Base-by-base conservation (phyloP, 1,284 basidiomycete genomes). In the Ceratobasidium sp. region DNA sequence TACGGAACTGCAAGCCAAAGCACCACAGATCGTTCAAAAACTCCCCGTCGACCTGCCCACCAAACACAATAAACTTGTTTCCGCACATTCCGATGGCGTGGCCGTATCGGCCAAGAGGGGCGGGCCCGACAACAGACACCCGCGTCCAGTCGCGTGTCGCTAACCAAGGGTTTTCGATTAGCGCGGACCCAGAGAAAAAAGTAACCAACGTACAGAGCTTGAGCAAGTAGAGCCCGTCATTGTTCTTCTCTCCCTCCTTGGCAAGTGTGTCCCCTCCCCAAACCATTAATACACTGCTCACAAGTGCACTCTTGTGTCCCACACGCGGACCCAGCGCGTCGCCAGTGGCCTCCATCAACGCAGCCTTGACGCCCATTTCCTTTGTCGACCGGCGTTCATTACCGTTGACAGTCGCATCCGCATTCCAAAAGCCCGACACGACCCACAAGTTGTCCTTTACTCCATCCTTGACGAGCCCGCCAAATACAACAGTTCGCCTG, bases 221-320 rank as follows among this genome's bases (percentile, higher is more conserved):
- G 76, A 99, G 88, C n/a, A 99, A 87, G 86, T 99, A 99, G 61
- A 99, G 86, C 0, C 92, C 93, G 82, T 99, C 95, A 83, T 99
- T 98, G 84, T 97, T 95, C 80, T 89, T 90, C 80, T 97, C 96
- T 13, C 88, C 87, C 13, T 90, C 89, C 78, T 88, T 89, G 25
- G 90, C 87, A 84, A 92, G 93, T 2, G 97, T 99, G 83, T 99
- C 98, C 44, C 98, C 98, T 77, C 98, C 98, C 97, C 98, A 99
- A 5, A 99, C 93, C 78, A 99, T 95, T 80, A 99, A 88, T 64
- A 99, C 97, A 81, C 95, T 96, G 84, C 95, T 96, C 77, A 99
- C 95, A 64, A 99, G 91, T 17, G 97, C 97, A 82, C 94, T 94
- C 1, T 97, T 95, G 86, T 99, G 98, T 0, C 98, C 98, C 19